These are phyloP conservation scores for Talaromyces funiculosus DNA, from an alignment of 2,329 filamentous ascomycete genomes.

Conservation along the genomic window DNA sequence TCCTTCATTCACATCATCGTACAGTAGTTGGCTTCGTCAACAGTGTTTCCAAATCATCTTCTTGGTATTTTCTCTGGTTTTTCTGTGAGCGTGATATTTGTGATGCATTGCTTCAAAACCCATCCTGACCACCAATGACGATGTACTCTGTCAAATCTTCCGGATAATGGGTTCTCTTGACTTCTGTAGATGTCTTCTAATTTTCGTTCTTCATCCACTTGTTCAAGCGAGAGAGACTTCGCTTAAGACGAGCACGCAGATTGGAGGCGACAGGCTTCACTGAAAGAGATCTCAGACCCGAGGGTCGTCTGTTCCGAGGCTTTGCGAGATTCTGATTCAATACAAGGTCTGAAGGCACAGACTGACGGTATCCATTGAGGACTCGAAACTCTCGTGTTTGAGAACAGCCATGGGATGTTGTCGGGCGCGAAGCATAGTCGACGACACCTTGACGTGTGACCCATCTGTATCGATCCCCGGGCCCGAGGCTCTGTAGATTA, in stretches of 20 bases:
- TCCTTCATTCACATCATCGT: neutral
- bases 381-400: slow-evolving; percentile 4
- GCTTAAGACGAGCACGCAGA: slow-evolving; percentile 16
- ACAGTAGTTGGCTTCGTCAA: neutral
- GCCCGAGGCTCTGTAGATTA: slow-evolving; percentile 5
- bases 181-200: neutral
- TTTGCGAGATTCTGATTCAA: slow-evolving; percentile 15
- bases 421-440: neutral
- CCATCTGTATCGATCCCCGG: slow-evolving; percentile 8
- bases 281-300: slow-evolving; percentile 12
- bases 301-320: slow-evolving; percentile 1
- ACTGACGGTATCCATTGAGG: slow-evolving; percentile 8
- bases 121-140: neutral
- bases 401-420: neutral
- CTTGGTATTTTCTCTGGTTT: neutral
- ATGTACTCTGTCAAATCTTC: neutral
- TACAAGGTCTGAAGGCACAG: slow-evolving; percentile 5
- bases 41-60: neutral
- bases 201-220: slow-evolving; percentile 17
- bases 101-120: neutral
- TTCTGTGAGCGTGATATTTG: neutral
- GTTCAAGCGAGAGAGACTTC: slow-evolving; percentile 18
- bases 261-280: slow-evolving; percentile 15
- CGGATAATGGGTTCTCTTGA: neutral
- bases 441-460: neutral